Percentiles rank a stretch among this genome's conserved stretches.
Evolutionary conservation across 2,329 filamentous ascomycete genomes (phyloP).

Genomic region (Raffaelea arxii): DNA sequence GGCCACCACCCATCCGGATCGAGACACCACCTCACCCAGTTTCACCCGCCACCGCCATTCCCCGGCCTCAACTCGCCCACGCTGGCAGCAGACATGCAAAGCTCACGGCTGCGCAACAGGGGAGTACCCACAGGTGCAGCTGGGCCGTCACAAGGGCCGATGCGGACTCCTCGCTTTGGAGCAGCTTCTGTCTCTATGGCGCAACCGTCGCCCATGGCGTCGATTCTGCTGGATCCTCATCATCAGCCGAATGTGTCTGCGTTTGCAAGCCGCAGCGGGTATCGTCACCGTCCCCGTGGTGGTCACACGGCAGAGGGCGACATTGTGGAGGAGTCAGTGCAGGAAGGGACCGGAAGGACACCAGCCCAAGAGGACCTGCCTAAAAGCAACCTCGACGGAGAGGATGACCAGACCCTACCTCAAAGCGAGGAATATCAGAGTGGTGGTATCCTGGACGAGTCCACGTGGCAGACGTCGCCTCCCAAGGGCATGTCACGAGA

Average conservation of each 20-base stretch:
- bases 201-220: conserved; percentile 58
- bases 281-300: conserved; percentile 33
- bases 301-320: conserved; percentile 36
- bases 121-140: conserved; percentile 20
- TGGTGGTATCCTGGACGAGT: conserved; percentile 41
- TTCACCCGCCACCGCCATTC: conserved; percentile 67
- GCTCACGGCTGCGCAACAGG: conserved; percentile 36
- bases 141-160: conserved; percentile 18
- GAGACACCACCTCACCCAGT: conserved; percentile 63
- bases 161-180: conserved; percentile 33
- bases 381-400: conserved; percentile 11
- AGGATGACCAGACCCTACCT: conserved; percentile 32
- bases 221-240: conserved; percentile 64
- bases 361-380: not conserved
- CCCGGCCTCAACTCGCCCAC: conserved; percentile 59
- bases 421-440: conserved; percentile 45
- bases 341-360: conserved; percentile 28
- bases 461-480: conserved; percentile 49
- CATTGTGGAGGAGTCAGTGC: conserved; percentile 43
- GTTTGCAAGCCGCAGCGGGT: conserved; percentile 33
- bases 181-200: conserved; percentile 25
- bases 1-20: conserved; percentile 47
- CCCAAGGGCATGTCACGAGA: conserved; percentile 40
- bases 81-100: conserved; percentile 44
- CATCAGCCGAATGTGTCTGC: conserved; percentile 54